These are phyloP conservation scores for Trypanosoma avium DNA, from an alignment of 208 protist genomes.

Conservation along the genomic window DNA sequence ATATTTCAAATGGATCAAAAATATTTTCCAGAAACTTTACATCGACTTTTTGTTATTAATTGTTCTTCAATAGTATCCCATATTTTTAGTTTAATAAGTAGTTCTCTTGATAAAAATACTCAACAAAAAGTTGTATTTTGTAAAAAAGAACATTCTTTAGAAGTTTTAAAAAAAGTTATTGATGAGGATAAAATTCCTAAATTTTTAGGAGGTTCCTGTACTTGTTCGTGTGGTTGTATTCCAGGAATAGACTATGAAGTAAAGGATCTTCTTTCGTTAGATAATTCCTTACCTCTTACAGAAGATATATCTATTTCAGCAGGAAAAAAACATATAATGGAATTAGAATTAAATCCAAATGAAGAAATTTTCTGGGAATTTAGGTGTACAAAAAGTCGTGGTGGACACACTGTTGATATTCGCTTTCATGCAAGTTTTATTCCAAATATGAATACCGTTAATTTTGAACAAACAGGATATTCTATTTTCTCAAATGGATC, in stretches of 20 bases:
- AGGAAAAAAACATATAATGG: constrained; percentile 41
- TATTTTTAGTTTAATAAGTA: constrained; percentile 55
- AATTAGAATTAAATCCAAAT: constrained; percentile 28
- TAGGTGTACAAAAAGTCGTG: constrained; percentile 8
- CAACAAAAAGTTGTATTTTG: constrained; percentile 71
- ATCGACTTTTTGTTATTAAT: constrained; percentile 79
- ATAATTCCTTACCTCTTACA: constrained; percentile 17
- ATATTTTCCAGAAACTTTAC: constrained; percentile 75
- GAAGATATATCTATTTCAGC: constrained; percentile 38
- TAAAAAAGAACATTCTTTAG: constrained; percentile 39
- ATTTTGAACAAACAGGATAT: not conserved
- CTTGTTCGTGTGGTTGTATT: constrained; percentile 58
- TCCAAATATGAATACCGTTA: not conserved
- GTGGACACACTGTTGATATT: constrained; percentile 27
- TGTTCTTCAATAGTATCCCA: constrained; percentile 45
- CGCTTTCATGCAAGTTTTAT: constrained; percentile 34
- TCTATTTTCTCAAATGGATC: not conserved
- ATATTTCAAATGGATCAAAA: constrained; percentile 69
- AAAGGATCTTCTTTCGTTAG: not conserved
- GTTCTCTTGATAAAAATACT: constrained; percentile 62
- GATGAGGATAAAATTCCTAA: constrained; percentile 64
- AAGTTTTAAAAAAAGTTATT: constrained; percentile 53
- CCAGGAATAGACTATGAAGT: constrained; percentile 17
- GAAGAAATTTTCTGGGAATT: constrained; percentile 49
- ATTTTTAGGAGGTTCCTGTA: constrained; percentile 54